These are phyloP conservation scores for Penicillium decumbens DNA, from an alignment of 2,329 filamentous ascomycete genomes.

Conservation along the genomic window DNA sequence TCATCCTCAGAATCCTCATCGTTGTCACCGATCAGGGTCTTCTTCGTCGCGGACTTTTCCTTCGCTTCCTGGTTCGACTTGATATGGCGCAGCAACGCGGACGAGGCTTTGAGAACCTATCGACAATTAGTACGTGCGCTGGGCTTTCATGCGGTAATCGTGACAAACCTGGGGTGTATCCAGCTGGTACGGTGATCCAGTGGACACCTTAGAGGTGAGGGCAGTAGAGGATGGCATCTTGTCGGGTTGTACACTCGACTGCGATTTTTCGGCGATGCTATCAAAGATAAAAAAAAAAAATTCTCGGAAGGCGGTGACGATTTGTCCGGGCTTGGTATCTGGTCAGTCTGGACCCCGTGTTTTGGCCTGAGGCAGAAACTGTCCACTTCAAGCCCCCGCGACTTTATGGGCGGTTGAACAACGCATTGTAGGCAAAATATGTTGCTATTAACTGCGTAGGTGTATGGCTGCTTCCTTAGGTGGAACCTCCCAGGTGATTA, in stretches of 20 bases:
- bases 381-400: neutral
- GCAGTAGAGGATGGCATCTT: constrained; percentile 41
- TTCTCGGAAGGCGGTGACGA: constrained; percentile 36
- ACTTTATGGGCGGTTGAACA: neutral
- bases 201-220: constrained; percentile 40
- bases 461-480: neutral
- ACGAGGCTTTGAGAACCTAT: constrained; percentile 56
- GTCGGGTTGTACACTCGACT: constrained; percentile 24
- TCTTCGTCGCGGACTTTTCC: constrained; percentile 48
- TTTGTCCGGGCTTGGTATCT: constrained; percentile 29
- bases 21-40: constrained; percentile 42
- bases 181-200: constrained; percentile 47
- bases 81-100: constrained; percentile 56
- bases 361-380: constrained; percentile 15
- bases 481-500: neutral
- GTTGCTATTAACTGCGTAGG: neutral
- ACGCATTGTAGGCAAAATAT: neutral
- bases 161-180: constrained; percentile 44
- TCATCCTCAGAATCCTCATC: constrained; percentile 45
- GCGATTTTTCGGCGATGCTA: constrained; percentile 28
- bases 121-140: constrained; percentile 16
- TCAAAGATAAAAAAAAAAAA: constrained; percentile 36
- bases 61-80: constrained; percentile 48
- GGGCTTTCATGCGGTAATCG: neutral
- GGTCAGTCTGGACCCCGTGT: constrained; percentile 10